These are phyloP conservation scores for Sonneratia caseolaris DNA, from an alignment of 345 rosid species.

Conservation along the genomic window DNA sequence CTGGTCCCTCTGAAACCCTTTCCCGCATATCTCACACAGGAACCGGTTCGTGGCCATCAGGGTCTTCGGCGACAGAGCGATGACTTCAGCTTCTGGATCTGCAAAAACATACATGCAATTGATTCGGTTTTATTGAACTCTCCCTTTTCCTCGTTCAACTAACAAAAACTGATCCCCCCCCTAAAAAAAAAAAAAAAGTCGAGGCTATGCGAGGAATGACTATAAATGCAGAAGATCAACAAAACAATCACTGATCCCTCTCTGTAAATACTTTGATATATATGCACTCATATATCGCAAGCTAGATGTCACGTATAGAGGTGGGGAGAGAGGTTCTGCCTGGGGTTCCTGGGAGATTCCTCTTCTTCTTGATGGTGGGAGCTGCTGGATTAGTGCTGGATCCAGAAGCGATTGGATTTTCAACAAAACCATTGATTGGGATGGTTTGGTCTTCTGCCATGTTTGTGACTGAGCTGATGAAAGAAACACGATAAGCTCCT, in stretches of 20 bases:
- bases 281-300: too few species aligned
- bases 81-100: slow-evolving; percentile 99
- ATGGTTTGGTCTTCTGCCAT: slow-evolving; percentile 11
- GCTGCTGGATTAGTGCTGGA: slow-evolving; percentile 7
- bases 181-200: not conserved
- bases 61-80: slow-evolving; percentile 90
- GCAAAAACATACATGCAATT: not conserved
- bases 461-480: not conserved
- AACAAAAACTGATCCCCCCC: not conserved
- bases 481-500: not conserved
- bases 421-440: slow-evolving; percentile 3
- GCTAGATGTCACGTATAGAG: not conserved
- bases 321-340: slow-evolving; percentile 28
- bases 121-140: not conserved
- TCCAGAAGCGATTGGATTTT: slow-evolving; percentile 1
- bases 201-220: not conserved
- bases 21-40: slow-evolving; percentile 90
- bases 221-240: not conserved
- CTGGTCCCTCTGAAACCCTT: slow-evolving; percentile 96
- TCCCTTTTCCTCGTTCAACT: not conserved
- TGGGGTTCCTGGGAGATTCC: slow-evolving; percentile 96
- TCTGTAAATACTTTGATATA: too few species aligned
- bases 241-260: not conserved
- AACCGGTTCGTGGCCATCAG: slow-evolving; percentile 97
- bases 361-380: slow-evolving; percentile 64